Percentiles rank a stretch among this genome's conserved stretches.
phyloP scores from a whole-genome alignment of 139 green algal species.

The Axilococcus clingmanii region DNA sequence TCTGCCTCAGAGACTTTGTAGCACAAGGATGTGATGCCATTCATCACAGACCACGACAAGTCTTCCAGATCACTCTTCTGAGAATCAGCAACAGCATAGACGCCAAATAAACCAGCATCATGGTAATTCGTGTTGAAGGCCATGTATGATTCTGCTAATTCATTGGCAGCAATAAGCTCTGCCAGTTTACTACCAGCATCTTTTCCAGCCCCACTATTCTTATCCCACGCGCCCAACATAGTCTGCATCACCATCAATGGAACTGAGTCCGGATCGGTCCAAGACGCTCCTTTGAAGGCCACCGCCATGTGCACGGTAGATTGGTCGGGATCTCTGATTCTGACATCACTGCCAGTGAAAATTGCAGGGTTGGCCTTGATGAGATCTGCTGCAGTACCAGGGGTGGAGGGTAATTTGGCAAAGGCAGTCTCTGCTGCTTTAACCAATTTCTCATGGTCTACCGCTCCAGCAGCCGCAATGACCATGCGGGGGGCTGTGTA shows the following conservation, averaged over 20 bases:
- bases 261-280: conserved; percentile 91
- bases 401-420: conserved; percentile 39
- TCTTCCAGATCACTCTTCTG: conserved; percentile 35
- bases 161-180: conserved; percentile 73
- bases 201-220: conserved; percentile 35
- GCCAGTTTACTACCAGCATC: conserved; percentile 44
- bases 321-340: conserved; percentile 85
- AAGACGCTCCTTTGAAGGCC: conserved; percentile 88
- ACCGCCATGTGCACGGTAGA: conserved; percentile 69
- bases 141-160: conserved; percentile 82
- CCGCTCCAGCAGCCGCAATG: conserved; percentile 78
- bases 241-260: conserved; percentile 93
- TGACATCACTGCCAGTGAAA: conserved; percentile 94
- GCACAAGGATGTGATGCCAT: conserved; percentile 65
- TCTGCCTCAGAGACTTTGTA: conserved; percentile 83
- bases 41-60: conserved; percentile 57
- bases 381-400: conserved; percentile 37
- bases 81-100: conserved; percentile 72
- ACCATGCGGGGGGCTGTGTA: conserved; percentile 86
- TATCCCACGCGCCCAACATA: conserved; percentile 61
- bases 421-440: conserved; percentile 59
- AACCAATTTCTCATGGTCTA: conserved; percentile 94
- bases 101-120: conserved; percentile 94
- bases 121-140: conserved; percentile 97
- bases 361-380: conserved; percentile 58